A percentile compares a stretch with the other conserved stretches of the same genome.
Conservation (phyloP, 192 early-diverging fungal species). For the Coemansia sp. region DNA sequence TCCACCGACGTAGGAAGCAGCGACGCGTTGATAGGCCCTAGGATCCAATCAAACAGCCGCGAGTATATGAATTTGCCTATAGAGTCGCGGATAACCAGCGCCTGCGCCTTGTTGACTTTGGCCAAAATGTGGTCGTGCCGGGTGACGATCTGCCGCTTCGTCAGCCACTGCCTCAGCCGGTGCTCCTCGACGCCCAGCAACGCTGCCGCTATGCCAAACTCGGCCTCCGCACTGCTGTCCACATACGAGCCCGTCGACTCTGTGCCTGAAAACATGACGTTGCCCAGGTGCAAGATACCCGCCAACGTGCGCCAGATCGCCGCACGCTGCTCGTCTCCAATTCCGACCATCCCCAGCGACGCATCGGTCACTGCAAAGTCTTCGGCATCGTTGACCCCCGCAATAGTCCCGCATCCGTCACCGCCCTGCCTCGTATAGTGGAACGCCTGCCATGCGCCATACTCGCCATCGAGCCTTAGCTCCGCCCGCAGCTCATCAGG, state of each 20-base stretch:
- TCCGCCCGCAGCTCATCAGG: slow-evolving; percentile 68
- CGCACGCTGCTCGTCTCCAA: slow-evolving; percentile 70
- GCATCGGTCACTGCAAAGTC: slow-evolving; percentile 68
- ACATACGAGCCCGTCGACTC: slow-evolving; percentile 63
- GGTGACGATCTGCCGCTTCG: slow-evolving; percentile 81
- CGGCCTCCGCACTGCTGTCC: slow-evolving; percentile 65
- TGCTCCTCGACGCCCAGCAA: slow-evolving; percentile 78
- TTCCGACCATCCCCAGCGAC: slow-evolving; percentile 83
- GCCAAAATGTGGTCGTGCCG: slow-evolving; percentile 79
- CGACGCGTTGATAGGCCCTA: slow-evolving; percentile 78
- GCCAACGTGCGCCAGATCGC: slow-evolving; percentile 86
- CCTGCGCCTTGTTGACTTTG: slow-evolving; percentile 67
- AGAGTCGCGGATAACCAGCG: slow-evolving; percentile 70
- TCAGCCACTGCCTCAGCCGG: slow-evolving; percentile 75
- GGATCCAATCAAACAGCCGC: slow-evolving; percentile 78
- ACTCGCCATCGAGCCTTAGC: slow-evolving; percentile 63
- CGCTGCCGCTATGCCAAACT: slow-evolving; percentile 71
- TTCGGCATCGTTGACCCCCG: slow-evolving; percentile 59
- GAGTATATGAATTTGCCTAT: slow-evolving; percentile 76
- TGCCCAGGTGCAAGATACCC: slow-evolving; percentile 87
- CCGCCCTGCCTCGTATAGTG: slow-evolving; percentile 53
- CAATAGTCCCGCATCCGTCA: slow-evolving; percentile 44
- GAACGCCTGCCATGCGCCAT: slow-evolving; percentile 60
- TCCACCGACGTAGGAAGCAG: slow-evolving; percentile 59
- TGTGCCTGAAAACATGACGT: slow-evolving; percentile 66